Conservation (phyloP, 176 grass and related monocot genomes). For the Canna indica region DNA sequence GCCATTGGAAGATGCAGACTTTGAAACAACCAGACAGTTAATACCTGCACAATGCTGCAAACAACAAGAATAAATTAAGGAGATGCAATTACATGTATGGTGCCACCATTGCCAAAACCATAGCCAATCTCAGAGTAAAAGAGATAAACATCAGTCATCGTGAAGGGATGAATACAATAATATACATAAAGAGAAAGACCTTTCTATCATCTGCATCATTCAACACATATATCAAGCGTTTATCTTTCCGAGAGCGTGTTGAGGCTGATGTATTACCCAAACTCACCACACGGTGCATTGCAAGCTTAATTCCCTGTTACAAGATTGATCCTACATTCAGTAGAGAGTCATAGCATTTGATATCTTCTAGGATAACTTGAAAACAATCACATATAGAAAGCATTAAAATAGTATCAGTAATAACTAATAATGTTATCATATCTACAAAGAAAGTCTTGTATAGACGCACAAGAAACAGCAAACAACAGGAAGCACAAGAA, state of each 20-base stretch:
- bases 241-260: slow-evolving; percentile 73
- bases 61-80: slow-evolving; percentile 21
- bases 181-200: slow-evolving; percentile 22
- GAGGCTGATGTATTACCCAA: slow-evolving; percentile 48
- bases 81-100: not conserved
- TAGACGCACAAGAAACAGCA: not conserved
- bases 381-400: not conserved
- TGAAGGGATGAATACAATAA: not conserved
- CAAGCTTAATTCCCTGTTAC: slow-evolving; percentile 26
- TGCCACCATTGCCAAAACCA: not conserved
- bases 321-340: not conserved
- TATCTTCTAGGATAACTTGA: not conserved
- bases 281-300: slow-evolving; percentile 88
- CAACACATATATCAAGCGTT: slow-evolving; percentile 77
- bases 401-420: not conserved
- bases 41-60: slow-evolving; percentile 86
- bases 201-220: slow-evolving; percentile 88
- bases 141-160: not conserved
- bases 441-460: not conserved
- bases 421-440: not conserved
- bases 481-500: not conserved
- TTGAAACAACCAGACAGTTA: slow-evolving; percentile 73
- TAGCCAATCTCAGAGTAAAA: not conserved
- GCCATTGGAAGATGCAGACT: slow-evolving; percentile 42
- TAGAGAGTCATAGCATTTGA: not conserved